A percentile compares a stretch with the other conserved stretches of the same genome.
These are phyloP conservation scores for Triticum monococcum DNA, from an alignment of 176 grass and related monocot species.

Conservation along the genomic window DNA sequence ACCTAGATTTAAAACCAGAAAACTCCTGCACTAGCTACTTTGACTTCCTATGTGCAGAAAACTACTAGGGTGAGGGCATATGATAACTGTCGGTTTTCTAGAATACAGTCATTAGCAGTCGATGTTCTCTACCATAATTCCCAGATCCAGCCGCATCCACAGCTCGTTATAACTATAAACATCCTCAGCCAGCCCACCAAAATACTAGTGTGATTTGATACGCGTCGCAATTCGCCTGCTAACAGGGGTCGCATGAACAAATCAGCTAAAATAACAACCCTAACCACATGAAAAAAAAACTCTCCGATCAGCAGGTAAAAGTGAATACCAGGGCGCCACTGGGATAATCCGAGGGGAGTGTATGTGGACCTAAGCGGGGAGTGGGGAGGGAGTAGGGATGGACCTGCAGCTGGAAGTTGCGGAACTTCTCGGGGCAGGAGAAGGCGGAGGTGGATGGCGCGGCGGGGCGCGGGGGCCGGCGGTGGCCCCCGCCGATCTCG, in stretches of 20 bases:
- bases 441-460: constrained; percentile 39
- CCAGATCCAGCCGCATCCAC: constrained; percentile 21
- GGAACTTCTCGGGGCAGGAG: constrained; percentile 59
- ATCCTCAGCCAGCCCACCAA: not conserved
- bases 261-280: not conserved
- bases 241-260: not conserved
- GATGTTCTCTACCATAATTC: not conserved
- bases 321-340: not conserved
- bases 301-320: not conserved
- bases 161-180: not conserved
- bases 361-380: not conserved
- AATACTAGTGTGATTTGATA: not conserved
- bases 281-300: not conserved
- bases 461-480: constrained; percentile 32
- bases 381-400: not conserved
- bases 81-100: not conserved
- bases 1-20: not conserved
- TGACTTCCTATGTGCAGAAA: not conserved
- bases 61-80: not conserved
- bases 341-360: not conserved
- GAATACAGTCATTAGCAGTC: not conserved
- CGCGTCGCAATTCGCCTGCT: not conserved
- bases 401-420: constrained; percentile 62
- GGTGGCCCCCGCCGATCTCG: constrained; percentile 58
- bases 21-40: not conserved